A percentile compares a stretch with the other conserved stretches of the same genome.
Evolutionary conservation across 2,329 filamentous ascomycete species (phyloP).

Genomic region (Tolypocladium endophyticum): DNA sequence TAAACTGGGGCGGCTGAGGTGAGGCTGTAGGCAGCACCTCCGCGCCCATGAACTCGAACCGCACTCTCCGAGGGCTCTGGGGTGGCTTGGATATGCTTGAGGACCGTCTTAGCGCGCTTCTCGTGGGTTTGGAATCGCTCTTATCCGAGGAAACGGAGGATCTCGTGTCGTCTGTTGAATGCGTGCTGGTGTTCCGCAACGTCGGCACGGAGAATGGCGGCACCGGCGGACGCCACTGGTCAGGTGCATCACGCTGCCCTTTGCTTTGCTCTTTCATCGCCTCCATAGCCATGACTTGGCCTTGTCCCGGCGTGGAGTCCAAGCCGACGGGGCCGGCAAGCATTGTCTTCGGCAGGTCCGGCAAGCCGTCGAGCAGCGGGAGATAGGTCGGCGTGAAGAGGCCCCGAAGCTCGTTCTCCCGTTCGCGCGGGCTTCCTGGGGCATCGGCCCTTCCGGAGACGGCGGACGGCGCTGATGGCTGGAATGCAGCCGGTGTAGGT

Average conservation of each 20-base stretch:
- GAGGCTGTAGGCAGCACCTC: conserved; percentile 52
- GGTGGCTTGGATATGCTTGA: conserved; percentile 39
- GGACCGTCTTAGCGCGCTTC: conserved; percentile 48
- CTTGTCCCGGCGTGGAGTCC: conserved; percentile 8
- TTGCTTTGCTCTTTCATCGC: conserved; percentile 6
- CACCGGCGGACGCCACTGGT: conserved; percentile 6
- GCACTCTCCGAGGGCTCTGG: conserved; percentile 49
- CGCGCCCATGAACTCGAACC: conserved; percentile 49
- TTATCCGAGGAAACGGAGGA: conserved; percentile 43
- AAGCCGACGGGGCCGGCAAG: conserved; percentile 6
- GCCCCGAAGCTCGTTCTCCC: conserved; percentile 49
- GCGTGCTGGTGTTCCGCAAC: conserved; percentile 20
- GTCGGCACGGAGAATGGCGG: conserved; percentile 18
- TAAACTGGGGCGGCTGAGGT: conserved; percentile 29
- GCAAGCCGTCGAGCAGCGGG: conserved; percentile 44
- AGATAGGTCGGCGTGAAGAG: conserved; percentile 54
- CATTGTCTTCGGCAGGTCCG: conserved; percentile 11
- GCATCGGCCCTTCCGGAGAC: conserved; percentile 16
- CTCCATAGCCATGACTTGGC: conserved; percentile 12
- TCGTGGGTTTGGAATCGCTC: conserved; percentile 36
- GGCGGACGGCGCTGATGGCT: conserved; percentile 17
- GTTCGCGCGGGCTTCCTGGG: conserved; percentile 37
- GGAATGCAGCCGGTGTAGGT: conserved; percentile 19
- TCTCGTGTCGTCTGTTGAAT: conserved; percentile 33
- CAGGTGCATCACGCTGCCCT: conserved; percentile 7